Evolutionary conservation across 2,329 filamentous ascomycete species (phyloP), one percentile per base, ranked within the genome.

Genomic region (Curvularia lunata): DNA sequence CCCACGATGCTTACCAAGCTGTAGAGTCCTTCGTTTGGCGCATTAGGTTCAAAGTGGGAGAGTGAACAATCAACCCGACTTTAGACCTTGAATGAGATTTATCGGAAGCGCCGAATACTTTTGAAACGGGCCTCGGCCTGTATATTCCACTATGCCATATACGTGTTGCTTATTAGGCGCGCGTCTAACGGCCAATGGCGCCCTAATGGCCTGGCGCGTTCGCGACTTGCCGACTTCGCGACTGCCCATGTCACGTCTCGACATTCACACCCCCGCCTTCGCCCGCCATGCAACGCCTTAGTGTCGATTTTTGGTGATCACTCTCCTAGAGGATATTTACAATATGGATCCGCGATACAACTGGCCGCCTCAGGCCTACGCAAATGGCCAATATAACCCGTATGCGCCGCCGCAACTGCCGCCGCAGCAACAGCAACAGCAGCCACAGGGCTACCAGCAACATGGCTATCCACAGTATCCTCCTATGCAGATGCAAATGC

Each of bases 321-420:
- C 37, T 42, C 50, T 47, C 25, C 41, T 30, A 21, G 13, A 52
- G 16, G 12, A 18, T 45, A 38, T 37, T 9, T 21, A 40, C 13
- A 40, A 43, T 45, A 77, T 76, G 74, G 72, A 76, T 48, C 71
- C 72, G 6, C 68, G 70, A n/a, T 74, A 72, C 53, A 71, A 73
- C 64, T 75, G 71, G 67, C 69, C 69, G 49, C 70, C 69, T 46
- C 72, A 68, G 63, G 65, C 56, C 52, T 71, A 72, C 48, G 49
- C 63, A 4, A 71, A 69, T 55, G 63, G 63, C 54, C 72, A 75
- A 55, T 72, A 75, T 61, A 57, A 49, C 30, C 65, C 68, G 28
- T 73, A 75, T 62, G 56, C 61, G 51, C 66, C 68, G 46, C 64
- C 63, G 13, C 68, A 59, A 40, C 68, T 64, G 47, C 63, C 62